These are phyloP conservation scores for Cordyceps cateniannulata DNA, from an alignment of 2,329 filamentous ascomycete genomes.

Conservation along the genomic window DNA sequence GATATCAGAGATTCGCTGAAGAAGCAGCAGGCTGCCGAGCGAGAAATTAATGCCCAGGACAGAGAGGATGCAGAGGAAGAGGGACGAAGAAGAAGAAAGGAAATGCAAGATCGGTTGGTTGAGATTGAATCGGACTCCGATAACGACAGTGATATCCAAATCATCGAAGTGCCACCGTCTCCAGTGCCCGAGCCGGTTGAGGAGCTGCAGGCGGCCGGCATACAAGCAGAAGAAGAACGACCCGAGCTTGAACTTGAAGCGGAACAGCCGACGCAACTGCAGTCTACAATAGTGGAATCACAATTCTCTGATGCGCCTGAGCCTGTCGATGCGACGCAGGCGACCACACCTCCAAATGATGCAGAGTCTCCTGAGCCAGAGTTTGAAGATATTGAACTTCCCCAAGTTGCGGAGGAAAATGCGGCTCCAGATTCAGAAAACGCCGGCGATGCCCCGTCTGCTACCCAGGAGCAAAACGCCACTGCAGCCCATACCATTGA, in stretches of 20 bases:
- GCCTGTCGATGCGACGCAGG: neutral
- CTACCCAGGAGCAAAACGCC: neutral
- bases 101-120: constrained; percentile 45
- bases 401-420: constrained; percentile 12
- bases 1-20: constrained; percentile 61
- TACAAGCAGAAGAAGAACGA: neutral
- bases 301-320: neutral
- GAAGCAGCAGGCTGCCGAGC: constrained; percentile 50
- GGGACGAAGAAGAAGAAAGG: constrained; percentile 37
- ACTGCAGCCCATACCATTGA: constrained; percentile 17
- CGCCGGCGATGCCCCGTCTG: neutral
- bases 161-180: constrained; percentile 43
- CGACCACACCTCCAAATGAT: neutral
- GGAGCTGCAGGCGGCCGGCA: neutral
- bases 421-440: neutral
- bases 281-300: neutral
- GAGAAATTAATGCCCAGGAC: constrained; percentile 59
- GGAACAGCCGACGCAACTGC: neutral
- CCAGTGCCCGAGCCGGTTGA: constrained; percentile 17
- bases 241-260: neutral
- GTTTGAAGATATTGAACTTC: constrained; percentile 32
- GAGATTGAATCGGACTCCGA: constrained; percentile 58
- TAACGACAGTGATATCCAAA: constrained; percentile 49
- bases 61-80: constrained; percentile 51
- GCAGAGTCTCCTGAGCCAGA: constrained; percentile 20